These are phyloP conservation scores for Porodaedalea pini DNA, from an alignment of 1,284 basidiomycete species.

Conservation along the genomic window DNA sequence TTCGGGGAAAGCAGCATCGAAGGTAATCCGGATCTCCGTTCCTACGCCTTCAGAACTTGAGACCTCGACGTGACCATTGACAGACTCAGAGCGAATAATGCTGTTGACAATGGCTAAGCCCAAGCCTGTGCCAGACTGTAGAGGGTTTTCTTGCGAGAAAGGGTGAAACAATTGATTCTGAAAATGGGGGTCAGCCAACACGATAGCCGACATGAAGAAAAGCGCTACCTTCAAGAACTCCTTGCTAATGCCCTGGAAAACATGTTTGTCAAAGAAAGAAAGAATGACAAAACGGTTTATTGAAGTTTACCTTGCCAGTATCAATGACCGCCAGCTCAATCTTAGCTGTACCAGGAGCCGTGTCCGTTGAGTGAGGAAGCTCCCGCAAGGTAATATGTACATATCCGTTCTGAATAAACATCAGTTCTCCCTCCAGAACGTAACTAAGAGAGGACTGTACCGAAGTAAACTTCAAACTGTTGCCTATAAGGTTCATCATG, in stretches of 20 bases:
- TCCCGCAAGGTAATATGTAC: constrained; percentile 85
- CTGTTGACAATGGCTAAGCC: constrained; percentile 97
- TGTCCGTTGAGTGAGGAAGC: constrained; percentile 52
- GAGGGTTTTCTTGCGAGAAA: constrained; percentile 90
- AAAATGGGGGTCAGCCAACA: constrained; percentile 24
- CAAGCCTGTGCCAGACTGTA: constrained; percentile 91
- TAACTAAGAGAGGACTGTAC: constrained; percentile 37
- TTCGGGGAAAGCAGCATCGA: constrained; percentile 67
- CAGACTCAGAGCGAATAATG: constrained; percentile 81
- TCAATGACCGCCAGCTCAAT: constrained; percentile 87
- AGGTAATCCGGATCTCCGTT: constrained; percentile 90
- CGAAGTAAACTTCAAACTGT: constrained; percentile 89
- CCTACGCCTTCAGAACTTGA: constrained; percentile 85
- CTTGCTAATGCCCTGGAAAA: constrained; percentile 72
- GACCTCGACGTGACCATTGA: constrained; percentile 86
- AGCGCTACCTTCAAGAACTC: constrained; percentile 72
- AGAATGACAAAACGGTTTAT: background rate
- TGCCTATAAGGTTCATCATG: constrained; percentile 94
- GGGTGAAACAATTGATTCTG: constrained; percentile 96
- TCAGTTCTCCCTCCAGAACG: constrained; percentile 12
- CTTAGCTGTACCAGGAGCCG: constrained; percentile 57
- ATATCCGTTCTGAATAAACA: constrained; percentile 64
- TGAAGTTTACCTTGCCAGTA: constrained; percentile 71
- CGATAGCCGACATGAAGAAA: background rate
- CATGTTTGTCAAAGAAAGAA: background rate